phyloP scores from a whole-genome alignment of 148 eudicot genomes.

The Fallopia convolvulus region DNA sequence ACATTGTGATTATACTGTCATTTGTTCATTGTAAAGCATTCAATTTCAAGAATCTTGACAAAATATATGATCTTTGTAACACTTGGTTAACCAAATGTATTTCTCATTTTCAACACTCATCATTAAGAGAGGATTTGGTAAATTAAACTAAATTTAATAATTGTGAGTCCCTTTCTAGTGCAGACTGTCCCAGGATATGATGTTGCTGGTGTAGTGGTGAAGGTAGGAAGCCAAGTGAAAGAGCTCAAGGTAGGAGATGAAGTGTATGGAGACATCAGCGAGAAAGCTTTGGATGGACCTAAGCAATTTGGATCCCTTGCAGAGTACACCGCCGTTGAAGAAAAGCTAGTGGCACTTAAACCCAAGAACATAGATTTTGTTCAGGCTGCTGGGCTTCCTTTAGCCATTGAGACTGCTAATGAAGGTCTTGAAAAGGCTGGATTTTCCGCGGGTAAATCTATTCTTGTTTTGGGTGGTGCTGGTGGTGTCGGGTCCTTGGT shows the following conservation, averaged over 20 bases:
- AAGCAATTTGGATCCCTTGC: constrained; percentile 81
- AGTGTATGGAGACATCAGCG: constrained; percentile 77
- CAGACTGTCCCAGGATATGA: constrained; percentile 92
- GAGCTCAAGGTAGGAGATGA: constrained; percentile 76
- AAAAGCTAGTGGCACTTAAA: constrained; percentile 68
- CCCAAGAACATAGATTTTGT: constrained; percentile 71
- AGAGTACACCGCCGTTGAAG: constrained; percentile 88
- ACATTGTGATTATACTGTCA: neutral
- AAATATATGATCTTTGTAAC: neutral
- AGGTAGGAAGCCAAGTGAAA: constrained; percentile 74
- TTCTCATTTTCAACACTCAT: neutral
- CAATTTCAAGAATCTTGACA: neutral
- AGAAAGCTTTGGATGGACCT: constrained; percentile 60
- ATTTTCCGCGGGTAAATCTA: constrained; percentile 66
- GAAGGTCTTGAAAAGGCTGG: constrained; percentile 86
- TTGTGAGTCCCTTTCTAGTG: constrained; percentile 14
- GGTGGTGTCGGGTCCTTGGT: constrained; percentile 95
- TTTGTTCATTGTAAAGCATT: neutral
- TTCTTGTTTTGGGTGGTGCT: constrained; percentile 89
- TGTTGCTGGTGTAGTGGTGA: constrained; percentile 82
- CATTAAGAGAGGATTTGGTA: neutral
- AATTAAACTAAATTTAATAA: too few species aligned
- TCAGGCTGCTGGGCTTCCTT: constrained; percentile 81
- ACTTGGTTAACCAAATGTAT: neutral
- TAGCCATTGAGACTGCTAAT: constrained; percentile 87